Evolutionary conservation across 1,284 basidiomycete genomes (phyloP), one percentile per base, ranked within the genome.

Genomic region (Sphagnurus paluster): DNA sequence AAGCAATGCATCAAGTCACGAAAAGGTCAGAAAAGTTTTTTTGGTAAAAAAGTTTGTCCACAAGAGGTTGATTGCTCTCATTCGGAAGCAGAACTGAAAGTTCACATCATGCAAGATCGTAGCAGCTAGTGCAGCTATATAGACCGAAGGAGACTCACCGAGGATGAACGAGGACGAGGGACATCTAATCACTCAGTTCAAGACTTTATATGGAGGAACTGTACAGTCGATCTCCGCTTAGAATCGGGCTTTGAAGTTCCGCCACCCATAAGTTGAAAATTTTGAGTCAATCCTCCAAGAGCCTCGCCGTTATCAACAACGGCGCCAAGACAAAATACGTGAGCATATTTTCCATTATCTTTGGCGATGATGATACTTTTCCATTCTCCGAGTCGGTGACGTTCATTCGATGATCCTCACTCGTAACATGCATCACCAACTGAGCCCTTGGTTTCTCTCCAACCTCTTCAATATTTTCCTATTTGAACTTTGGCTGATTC

Each of bases 61-160:
- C 83, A 78, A 86, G 76, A 79, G 70, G 64, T 69, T 70, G 71
- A 74, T 66, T 70, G 61, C 74, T 79, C 82, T 79, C 74, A 52
- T 84, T 86, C 84, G 83, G 84, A 86, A 87, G 84, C 84, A 87
- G 84, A 87, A 87, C 84, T 87, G 84, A 84, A 69, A 58, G 50
- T 64, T 65, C 52, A 53, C 57, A 65, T 79, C 81, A 84, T 84
- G 67, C 33, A 32, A 57, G 39, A 55, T 42, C 41, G 34, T 19
- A 37, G 40, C 30, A 19, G 17, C 23, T 3, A 24, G 34, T 16
- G 14, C 40, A n/a, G 4, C n/a, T 9, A 17, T 10, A 43, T 33
- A 20, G 37, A 19, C 34, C 41, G 39, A 42, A 11, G 14, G 17
- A 37, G 26, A 32, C 49, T 49, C 39, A 52, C 48, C 34, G 36